Evolutionary conservation across 2,329 filamentous ascomycete species (phyloP), one percentile per base, ranked within the genome.

Genomic region (Geoglossum cookeanum): DNA sequence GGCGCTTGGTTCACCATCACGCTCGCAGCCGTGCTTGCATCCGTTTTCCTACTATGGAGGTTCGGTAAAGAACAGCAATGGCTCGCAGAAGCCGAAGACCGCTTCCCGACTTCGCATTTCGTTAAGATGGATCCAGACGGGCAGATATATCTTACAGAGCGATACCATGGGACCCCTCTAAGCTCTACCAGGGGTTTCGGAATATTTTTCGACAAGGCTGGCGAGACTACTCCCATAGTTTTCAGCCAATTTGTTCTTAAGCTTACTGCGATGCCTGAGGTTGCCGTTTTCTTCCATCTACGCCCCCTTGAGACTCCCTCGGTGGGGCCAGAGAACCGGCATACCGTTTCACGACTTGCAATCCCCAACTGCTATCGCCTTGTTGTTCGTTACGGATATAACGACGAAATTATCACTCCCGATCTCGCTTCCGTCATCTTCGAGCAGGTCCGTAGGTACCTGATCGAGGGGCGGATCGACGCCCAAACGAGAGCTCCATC

Each of bases 61-160:
- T 90, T 81, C 63, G 85, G 85, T 15, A 89, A 90, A 66, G 84
- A 88, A 64, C 76, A 80, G 60, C 85, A 90, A 65, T 89, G 85
- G 85, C 70, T 69, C 3, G 80, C 84, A 1, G 85, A 89, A 69
- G 74, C 75, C 0, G 72, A 75, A 58, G 83, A 87, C 62, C 74
- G 75, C 3, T 72, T 81, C 57, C 72, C 74, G 48, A 73, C 74
- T 3, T 74, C 70, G 4, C 70, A 72, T 39, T 71, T 73, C 60
- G 70, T 73, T 55, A 63, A 72, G 27, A 64, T 61, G 2, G 60
- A 64, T 45, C 7, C 63, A 1, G 62, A 67, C 9, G 68, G 68
- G 22, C 35, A 55, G 27, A 11, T 55, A 3, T 17, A 55, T 9
- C 53, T 55, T 17, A 42, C 53, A 37, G 33, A 27, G 7, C 30